Conservation (phyloP, 2,329 filamentous ascomycete species). For the Nigrospora osmanthi region DNA sequence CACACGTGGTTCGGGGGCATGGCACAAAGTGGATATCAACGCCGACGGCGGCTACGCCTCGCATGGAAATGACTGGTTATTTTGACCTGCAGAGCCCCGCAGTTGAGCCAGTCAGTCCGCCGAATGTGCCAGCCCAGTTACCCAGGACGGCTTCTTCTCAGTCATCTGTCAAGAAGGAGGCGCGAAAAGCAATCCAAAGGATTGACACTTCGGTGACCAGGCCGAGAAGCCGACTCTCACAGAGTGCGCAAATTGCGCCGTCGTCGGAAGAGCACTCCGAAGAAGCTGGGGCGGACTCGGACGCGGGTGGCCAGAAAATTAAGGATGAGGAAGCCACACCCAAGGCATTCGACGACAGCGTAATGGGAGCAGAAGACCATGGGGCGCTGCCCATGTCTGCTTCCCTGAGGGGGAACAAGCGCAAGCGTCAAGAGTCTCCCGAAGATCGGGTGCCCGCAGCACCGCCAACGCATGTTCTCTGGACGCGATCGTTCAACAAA, state of each 20-base stretch:
- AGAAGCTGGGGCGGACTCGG: constrained; percentile 37
- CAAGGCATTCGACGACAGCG: constrained; percentile 39
- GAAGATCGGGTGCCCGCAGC: constrained; percentile 35
- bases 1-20: constrained; percentile 24
- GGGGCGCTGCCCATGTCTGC: constrained; percentile 12
- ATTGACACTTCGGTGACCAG: constrained; percentile 12
- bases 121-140: constrained; percentile 29
- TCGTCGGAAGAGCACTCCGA: constrained; percentile 32
- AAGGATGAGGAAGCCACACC: constrained; percentile 56
- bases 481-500: constrained; percentile 68
- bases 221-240: constrained; percentile 24
- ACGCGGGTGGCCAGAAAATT: constrained; percentile 32
- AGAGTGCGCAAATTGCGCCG: constrained; percentile 23
- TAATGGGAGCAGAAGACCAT: too few relatives aligned
- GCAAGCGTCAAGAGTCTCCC: constrained; percentile 49
- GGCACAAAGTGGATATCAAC: constrained; percentile 53
- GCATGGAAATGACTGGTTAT: constrained; percentile 19
- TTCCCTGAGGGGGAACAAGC: constrained; percentile 35
- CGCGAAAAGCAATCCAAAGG: constrained; percentile 19
- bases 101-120: constrained; percentile 52
- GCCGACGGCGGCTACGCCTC: constrained; percentile 51
- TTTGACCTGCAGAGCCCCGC: constrained; percentile 42
- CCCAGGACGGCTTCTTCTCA: constrained; percentile 21
- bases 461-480: constrained; percentile 61
- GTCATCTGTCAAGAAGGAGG: constrained; percentile 24